A percentile compares a stretch with the other conserved stretches of the same genome.
phyloP scores from a whole-genome alignment of 805 yeast genomes.

The Naumovozyma castellii region DNA sequence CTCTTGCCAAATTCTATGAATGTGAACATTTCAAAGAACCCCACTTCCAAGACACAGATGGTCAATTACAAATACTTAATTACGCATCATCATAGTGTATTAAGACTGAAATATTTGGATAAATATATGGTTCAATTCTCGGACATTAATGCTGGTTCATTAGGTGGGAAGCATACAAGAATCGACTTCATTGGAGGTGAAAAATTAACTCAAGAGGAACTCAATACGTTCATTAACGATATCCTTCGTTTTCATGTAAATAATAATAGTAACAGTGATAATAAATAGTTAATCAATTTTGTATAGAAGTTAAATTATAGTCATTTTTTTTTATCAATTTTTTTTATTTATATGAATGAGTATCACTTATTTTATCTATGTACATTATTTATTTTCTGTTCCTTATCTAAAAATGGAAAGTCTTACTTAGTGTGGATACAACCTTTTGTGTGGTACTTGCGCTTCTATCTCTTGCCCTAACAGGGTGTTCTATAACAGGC shows the following conservation, averaged over 20 bases:
- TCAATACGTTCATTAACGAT: conserved; percentile 7
- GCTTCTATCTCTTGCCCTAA: conserved; percentile 2
- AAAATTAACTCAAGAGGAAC: conserved; percentile 3
- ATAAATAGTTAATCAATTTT: no score
- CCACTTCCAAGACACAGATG: neutral
- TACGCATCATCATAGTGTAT: conserved; percentile 17
- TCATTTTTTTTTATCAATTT: no score
- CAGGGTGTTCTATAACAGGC: neutral
- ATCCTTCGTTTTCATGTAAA: conserved; percentile 3
- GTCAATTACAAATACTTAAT: conserved; percentile 17
- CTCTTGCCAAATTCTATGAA: no score
- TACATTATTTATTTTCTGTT: neutral
- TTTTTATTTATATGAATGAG: neutral
- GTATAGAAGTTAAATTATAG: no score
- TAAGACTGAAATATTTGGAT: conserved; percentile 21
- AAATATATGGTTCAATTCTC: conserved; percentile 26
- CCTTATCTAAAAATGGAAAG: conserved; percentile 5
- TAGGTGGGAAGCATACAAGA: conserved; percentile 22
- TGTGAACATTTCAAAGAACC: neutral
- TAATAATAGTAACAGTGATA: no score
- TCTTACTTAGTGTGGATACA: conserved; percentile 11
- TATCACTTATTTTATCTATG: neutral
- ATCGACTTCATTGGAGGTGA: conserved; percentile 21
- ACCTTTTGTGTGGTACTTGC: conserved; percentile 10
- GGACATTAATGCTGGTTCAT: conserved; percentile 20